Evolutionary conservation across 2,329 filamentous ascomycete species (phyloP).

Genomic region (Colletotrichum sidae): DNA sequence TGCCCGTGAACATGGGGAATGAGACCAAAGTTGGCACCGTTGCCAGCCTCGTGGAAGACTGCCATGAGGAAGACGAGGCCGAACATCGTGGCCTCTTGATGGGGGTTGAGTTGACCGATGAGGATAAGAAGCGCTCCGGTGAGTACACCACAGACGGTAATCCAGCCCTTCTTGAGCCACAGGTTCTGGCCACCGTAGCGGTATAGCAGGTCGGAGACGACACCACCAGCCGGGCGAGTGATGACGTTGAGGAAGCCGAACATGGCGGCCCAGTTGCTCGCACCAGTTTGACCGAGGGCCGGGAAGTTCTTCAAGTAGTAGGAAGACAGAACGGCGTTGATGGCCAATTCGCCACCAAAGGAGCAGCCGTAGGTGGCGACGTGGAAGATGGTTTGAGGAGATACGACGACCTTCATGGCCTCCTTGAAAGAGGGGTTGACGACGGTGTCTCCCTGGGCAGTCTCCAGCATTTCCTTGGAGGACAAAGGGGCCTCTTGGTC

Average conservation of each 20-base stretch:
- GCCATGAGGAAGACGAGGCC: constrained; percentile 82
- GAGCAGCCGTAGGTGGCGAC: constrained; percentile 71
- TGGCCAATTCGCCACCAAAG: constrained; percentile 71
- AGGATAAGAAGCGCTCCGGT: constrained; percentile 71
- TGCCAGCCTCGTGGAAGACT: constrained; percentile 85
- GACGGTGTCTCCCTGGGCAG: constrained; percentile 63
- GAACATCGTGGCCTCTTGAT: constrained; percentile 73
- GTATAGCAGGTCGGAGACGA: constrained; percentile 64
- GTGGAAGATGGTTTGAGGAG: constrained; percentile 66
- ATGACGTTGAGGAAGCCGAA: constrained; percentile 80
- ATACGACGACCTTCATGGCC: constrained; percentile 57
- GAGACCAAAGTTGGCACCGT: constrained; percentile 87
- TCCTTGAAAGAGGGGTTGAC: constrained; percentile 67
- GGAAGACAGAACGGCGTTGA: constrained; percentile 69
- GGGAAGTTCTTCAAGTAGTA: constrained; percentile 73
- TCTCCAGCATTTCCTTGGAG: constrained; percentile 64
- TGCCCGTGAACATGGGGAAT: constrained; percentile 88
- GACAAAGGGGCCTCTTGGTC: constrained; percentile 60
- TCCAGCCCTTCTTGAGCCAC: constrained; percentile 67
- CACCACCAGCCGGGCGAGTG: constrained; percentile 74
- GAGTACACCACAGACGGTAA: constrained; percentile 70
- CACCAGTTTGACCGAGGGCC: constrained; percentile 64
- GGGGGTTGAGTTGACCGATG: constrained; percentile 73
- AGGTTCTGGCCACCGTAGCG: constrained; percentile 48
- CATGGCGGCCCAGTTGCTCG: constrained; percentile 75